Percentiles rank a stretch among this genome's conserved stretches.
Conservation (phyloP, 2,329 filamentous ascomycete genomes). For the Emergomyces orientalis region DNA sequence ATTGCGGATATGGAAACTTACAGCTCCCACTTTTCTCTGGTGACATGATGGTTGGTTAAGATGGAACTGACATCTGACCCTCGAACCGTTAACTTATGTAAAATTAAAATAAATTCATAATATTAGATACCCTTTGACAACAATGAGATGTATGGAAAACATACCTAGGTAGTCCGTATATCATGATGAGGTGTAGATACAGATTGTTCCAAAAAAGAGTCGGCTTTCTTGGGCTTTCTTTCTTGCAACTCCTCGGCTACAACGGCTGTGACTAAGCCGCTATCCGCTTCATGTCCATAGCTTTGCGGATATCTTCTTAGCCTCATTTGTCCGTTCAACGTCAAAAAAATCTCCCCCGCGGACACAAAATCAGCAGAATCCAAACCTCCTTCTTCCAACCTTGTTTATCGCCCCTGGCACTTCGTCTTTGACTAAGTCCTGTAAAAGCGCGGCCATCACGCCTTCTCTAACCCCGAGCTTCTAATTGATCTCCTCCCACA, state of each 20-base stretch:
- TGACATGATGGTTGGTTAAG: background rate
- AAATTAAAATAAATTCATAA: background rate
- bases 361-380: background rate
- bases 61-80: background rate
- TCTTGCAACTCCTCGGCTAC: background rate
- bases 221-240: background rate
- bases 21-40: background rate
- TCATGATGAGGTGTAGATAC: background rate
- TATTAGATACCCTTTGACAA: conserved; percentile 1
- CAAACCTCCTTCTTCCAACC: background rate
- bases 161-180: too few species aligned
- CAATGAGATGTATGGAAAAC: background rate
- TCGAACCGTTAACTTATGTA: background rate
- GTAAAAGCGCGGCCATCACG: background rate
- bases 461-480: background rate
- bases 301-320: background rate
- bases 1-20: background rate
- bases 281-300: background rate
- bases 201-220: background rate
- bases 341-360: background rate
- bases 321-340: background rate
- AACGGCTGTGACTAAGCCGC: background rate
- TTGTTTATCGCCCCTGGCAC: background rate
- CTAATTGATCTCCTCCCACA: background rate
- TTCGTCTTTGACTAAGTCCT: background rate